Evolutionary conservation across 208 protist species (phyloP).

Genomic region (Acanthamoeba polyphaga): DNA sequence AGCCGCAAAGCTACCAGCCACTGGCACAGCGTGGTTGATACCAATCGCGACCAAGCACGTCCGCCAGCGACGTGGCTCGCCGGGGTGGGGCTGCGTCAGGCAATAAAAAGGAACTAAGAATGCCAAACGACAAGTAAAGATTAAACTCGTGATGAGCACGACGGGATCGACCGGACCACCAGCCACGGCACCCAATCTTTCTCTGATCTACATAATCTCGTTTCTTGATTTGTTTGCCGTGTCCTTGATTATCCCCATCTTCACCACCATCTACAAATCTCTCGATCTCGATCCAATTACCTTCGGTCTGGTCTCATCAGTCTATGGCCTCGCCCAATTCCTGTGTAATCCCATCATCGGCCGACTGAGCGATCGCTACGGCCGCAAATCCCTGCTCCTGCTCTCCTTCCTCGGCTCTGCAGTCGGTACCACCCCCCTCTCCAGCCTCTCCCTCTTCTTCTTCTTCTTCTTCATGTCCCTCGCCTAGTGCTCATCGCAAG

Average conservation of each 20-base stretch:
- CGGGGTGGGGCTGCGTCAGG: too few relatives aligned
- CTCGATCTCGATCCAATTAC: constrained; percentile 8
- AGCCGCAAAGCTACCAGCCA: too few relatives aligned
- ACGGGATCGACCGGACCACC: background rate
- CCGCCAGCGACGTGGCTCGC: too few relatives aligned
- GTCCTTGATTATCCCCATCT: constrained; percentile 29
- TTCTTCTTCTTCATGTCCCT: background rate
- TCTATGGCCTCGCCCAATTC: constrained; percentile 42
- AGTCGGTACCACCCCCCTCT: background rate
- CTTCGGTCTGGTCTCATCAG: background rate
- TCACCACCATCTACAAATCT: constrained; percentile 36
- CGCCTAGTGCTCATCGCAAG: background rate
- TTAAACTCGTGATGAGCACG: background rate
- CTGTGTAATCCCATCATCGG: constrained; percentile 23
- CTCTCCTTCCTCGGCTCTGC: constrained; percentile 33
- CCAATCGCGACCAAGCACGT: too few relatives aligned
- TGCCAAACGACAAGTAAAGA: too few relatives aligned
- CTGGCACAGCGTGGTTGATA: too few relatives aligned
- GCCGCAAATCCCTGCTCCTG: constrained; percentile 31
- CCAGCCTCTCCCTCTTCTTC: too few relatives aligned
- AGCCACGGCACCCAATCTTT: background rate
- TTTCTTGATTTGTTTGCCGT: constrained; percentile 25
- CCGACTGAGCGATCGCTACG: constrained; percentile 2
- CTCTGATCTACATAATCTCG: background rate
- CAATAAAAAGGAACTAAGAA: background rate